Evolutionary conservation across 2,329 filamentous ascomycete species (phyloP).

Genomic region (Didymella pinodella): DNA sequence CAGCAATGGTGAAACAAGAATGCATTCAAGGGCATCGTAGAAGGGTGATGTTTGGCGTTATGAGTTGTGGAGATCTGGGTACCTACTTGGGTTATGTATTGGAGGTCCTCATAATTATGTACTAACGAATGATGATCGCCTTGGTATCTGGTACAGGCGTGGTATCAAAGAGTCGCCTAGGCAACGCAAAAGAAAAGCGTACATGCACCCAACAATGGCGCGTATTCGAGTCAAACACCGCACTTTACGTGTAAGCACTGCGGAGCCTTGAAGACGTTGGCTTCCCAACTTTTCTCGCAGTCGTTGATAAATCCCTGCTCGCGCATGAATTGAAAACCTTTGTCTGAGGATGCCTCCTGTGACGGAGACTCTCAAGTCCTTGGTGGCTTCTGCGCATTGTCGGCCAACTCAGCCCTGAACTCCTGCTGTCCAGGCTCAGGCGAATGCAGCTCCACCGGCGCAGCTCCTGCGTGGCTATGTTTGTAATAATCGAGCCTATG

Average conservation of each 20-base stretch:
- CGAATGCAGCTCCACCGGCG: slow-evolving; percentile 34
- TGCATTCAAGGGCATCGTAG: not conserved
- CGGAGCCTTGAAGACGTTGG: not conserved
- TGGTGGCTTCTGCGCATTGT: slow-evolving; percentile 19
- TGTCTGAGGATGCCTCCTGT: not conserved
- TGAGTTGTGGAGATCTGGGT: not conserved
- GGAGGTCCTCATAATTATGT: not conserved
- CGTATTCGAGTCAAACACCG: slow-evolving; percentile 3
- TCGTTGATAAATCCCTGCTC: not conserved
- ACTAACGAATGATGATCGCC: slow-evolving; percentile 6
- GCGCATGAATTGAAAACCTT: no score
- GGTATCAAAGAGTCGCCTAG: slow-evolving; percentile 17
- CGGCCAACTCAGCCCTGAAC: slow-evolving; percentile 41
- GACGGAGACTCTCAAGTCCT: not conserved
- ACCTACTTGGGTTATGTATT: not conserved
- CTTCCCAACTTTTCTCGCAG: not conserved
- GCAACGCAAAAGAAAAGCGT: slow-evolving; percentile 3
- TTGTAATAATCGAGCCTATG: slow-evolving; percentile 36
- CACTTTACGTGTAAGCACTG: not conserved
- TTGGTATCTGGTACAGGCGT: not conserved
- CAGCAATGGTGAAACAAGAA: not conserved
- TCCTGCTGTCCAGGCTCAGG: slow-evolving; percentile 32
- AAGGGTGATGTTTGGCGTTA: not conserved
- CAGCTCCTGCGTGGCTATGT: slow-evolving; percentile 21
- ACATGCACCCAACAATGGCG: not conserved